A percentile compares a stretch with the other conserved stretches of the same genome.
phyloP scores from a whole-genome alignment of 352 stramenopile species.

The Nothophytophthora sp. region DNA sequence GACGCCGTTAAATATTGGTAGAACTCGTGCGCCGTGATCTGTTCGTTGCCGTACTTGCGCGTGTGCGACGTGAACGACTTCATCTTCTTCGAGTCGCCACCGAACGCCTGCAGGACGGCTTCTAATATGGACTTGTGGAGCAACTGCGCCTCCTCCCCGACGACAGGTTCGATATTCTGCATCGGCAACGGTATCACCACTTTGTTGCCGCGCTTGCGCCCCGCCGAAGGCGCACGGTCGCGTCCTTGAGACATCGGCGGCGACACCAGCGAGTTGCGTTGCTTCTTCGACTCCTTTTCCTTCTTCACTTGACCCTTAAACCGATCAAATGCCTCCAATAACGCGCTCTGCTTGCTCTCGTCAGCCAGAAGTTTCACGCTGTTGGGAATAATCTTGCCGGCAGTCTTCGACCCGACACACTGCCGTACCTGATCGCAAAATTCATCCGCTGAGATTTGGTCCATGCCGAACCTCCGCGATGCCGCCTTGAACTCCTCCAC shows the following conservation, averaged over 20 bases:
- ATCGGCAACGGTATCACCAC: constrained; percentile 48
- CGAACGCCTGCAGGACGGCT: constrained; percentile 68
- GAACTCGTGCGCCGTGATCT: constrained; percentile 87
- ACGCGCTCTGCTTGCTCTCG: constrained; percentile 47
- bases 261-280: constrained; percentile 41
- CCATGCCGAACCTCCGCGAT: constrained; percentile 57
- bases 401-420: constrained; percentile 74
- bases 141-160: constrained; percentile 78
- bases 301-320: constrained; percentile 72
- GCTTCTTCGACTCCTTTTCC: constrained; percentile 79
- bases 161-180: constrained; percentile 81
- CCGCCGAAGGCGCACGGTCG: constrained; percentile 36
- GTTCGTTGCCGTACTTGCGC: constrained; percentile 83
- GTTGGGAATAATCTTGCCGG: constrained; percentile 72
- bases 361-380: constrained; percentile 70
- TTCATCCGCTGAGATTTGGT: constrained; percentile 70
- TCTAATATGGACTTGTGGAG: constrained; percentile 87
- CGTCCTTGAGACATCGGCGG: constrained; percentile 27
- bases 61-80: constrained; percentile 85
- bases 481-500: constrained; percentile 67
- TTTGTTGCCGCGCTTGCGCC: constrained; percentile 50
- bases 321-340: constrained; percentile 59
- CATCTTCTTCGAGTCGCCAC: constrained; percentile 82
- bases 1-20: constrained; percentile 90
- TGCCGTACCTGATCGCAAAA: constrained; percentile 71